Conservation (phyloP, 495 filamentous ascomycete genomes). For the Penicillium lividum region DNA sequence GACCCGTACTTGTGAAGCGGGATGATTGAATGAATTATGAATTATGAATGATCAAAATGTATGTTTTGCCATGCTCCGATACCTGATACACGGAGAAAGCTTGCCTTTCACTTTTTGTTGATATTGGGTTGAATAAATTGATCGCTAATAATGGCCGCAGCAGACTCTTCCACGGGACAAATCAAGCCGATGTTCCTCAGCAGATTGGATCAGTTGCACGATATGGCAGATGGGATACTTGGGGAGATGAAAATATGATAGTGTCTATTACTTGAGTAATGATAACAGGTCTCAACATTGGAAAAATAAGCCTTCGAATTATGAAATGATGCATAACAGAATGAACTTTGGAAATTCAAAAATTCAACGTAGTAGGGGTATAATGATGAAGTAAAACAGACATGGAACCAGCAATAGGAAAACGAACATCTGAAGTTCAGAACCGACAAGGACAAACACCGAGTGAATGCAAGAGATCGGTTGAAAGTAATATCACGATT, state of each 20-base stretch:
- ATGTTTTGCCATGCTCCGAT: background rate
- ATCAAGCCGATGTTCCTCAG: background rate
- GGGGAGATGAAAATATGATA: background rate
- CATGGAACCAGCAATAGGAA: background rate
- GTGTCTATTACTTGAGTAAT: background rate
- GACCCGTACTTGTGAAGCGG: background rate
- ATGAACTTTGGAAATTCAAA: background rate
- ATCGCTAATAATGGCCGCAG: background rate
- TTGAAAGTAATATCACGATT: conserved; percentile 15
- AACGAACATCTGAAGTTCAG: background rate
- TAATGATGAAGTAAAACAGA: conserved; percentile 19
- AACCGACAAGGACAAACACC: background rate
- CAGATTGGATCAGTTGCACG: background rate
- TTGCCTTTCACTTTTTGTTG: no score
- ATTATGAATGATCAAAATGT: background rate
- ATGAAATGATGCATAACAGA: background rate
- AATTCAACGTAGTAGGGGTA: conserved; percentile 18
- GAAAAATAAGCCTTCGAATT: background rate
- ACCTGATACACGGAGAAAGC: no score
- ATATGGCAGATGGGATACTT: background rate
- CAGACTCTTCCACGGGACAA: background rate
- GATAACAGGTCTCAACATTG: background rate
- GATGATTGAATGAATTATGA: background rate
- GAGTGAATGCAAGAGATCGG: no score
- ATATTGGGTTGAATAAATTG: no score